Conservation (phyloP, 148 eudicot species). For the Rhododendron henanense region DNA sequence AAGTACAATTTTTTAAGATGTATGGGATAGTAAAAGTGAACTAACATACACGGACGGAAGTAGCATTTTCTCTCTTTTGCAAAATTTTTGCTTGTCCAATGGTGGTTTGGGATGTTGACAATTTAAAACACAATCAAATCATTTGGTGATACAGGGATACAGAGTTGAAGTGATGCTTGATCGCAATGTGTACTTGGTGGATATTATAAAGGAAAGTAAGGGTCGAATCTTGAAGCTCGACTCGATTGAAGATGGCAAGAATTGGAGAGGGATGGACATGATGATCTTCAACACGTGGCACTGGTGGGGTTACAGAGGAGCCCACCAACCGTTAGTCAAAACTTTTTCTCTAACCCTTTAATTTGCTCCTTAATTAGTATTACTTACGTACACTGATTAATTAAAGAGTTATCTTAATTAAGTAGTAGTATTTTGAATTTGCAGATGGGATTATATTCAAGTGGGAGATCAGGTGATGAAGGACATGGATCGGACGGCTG, state of each 20-base stretch:
- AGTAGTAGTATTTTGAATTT: neutral
- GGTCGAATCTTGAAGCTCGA: slow-evolving; percentile 39
- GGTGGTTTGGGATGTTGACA: too few species aligned
- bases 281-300: slow-evolving; percentile 62
- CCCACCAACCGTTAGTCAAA: neutral
- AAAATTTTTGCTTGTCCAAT: too few species aligned
- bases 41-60: too few species aligned
- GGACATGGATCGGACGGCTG: slow-evolving; percentile 68
- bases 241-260: slow-evolving; percentile 29
- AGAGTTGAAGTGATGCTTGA: slow-evolving; percentile 7
- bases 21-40: too few species aligned
- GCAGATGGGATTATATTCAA: slow-evolving; percentile 78
- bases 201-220: slow-evolving; percentile 10
- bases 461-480: slow-evolving; percentile 33
- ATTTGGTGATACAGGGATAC: slow-evolving; percentile 1
- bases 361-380: neutral
- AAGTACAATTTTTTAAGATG: too few species aligned
- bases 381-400: too few species aligned
- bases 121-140: too few species aligned
- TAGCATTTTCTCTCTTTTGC: too few species aligned
- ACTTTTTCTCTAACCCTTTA: neutral
- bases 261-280: slow-evolving; percentile 42
- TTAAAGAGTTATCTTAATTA: too few species aligned
- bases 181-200: slow-evolving; percentile 43
- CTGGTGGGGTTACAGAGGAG: slow-evolving; percentile 42